These are phyloP conservation scores for Ustilago xerochloae DNA, from an alignment of 1,284 basidiomycete species.

Conservation along the genomic window DNA sequence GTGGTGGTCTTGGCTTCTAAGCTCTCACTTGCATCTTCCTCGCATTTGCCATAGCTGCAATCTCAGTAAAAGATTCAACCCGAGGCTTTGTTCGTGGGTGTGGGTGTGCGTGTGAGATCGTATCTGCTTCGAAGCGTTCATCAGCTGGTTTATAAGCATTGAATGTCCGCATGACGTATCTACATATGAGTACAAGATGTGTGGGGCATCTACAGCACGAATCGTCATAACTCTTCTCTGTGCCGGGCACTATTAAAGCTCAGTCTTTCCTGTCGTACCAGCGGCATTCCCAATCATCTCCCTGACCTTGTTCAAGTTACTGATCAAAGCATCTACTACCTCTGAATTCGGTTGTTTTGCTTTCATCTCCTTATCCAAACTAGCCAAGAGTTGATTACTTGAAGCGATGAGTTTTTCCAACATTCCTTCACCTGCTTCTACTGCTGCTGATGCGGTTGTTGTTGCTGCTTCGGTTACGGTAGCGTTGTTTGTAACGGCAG, in stretches of 20 bases:
- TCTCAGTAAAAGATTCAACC: too few species aligned
- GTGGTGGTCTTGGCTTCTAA: constrained; percentile 62
- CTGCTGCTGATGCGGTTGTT: constrained; percentile 2
- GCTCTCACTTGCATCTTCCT: neutral
- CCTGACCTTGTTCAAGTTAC: constrained; percentile 45
- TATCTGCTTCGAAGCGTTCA: too few species aligned
- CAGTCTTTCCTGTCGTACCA: constrained; percentile 3
- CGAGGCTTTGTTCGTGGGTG: too few species aligned
- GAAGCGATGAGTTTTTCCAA: constrained; percentile 28
- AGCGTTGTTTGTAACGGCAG: constrained; percentile 8
- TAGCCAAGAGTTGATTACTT: constrained; percentile 26
- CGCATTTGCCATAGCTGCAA: neutral
- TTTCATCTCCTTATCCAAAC: constrained; percentile 11
- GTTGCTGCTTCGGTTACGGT: neutral
- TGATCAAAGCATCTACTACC: constrained; percentile 28
- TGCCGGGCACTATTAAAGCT: constrained; percentile 22
- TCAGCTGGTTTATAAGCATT: neutral
- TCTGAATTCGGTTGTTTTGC: constrained; percentile 15
- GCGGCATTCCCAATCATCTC: constrained; percentile 19
- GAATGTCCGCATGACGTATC: neutral
- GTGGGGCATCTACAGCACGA: neutral
- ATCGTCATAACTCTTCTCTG: neutral
- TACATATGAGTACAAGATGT: constrained; percentile 11
- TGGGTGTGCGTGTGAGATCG: neutral
- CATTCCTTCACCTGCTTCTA: constrained; percentile 11